phyloP scores from a whole-genome alignment of 2,329 filamentous ascomycete species.

The Geosmithia putterillii region DNA sequence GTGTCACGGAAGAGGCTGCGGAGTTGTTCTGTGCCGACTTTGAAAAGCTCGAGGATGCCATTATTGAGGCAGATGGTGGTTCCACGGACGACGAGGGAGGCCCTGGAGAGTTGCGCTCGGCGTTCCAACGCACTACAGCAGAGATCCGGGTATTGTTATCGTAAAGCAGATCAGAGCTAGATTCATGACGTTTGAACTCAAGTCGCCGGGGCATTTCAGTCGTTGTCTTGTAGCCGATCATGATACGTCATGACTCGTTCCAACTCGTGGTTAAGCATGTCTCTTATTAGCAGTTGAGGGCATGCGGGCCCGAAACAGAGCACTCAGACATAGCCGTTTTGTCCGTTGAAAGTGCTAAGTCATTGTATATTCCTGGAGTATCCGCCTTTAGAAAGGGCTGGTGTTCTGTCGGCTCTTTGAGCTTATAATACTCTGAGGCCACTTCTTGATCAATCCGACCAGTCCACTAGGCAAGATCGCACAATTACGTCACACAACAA shows the following conservation, averaged over 20 bases:
- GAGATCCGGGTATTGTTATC: slow-evolving; percentile 49
- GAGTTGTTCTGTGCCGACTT: slow-evolving; percentile 80
- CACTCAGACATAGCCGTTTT: neutral
- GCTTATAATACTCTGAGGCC: no score
- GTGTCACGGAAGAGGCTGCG: slow-evolving; percentile 72
- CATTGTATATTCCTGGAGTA: no score
- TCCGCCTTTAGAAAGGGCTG: no score
- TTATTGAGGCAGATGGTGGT: slow-evolving; percentile 28
- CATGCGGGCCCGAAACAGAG: neutral
- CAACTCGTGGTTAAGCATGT: neutral
- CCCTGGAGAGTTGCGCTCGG: slow-evolving; percentile 9
- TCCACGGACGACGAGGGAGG: slow-evolving; percentile 10
- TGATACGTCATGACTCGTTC: neutral
- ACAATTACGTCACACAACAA: neutral
- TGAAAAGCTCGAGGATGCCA: slow-evolving; percentile 42
- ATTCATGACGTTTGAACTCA: neutral
- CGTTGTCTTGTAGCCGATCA: neutral
- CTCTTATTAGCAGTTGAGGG: neutral
- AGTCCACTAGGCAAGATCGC: neutral
- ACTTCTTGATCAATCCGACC: no score
- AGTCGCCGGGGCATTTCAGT: neutral
- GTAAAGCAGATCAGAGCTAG: slow-evolving; percentile 11
- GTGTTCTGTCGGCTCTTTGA: no score
- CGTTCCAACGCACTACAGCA: slow-evolving; percentile 47
- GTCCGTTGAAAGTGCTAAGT: neutral